A percentile compares a stretch with the other conserved stretches of the same genome.
phyloP scores from a whole-genome alignment of 176 grass and related monocot species.

The Echinochloa phyllopogon region DNA sequence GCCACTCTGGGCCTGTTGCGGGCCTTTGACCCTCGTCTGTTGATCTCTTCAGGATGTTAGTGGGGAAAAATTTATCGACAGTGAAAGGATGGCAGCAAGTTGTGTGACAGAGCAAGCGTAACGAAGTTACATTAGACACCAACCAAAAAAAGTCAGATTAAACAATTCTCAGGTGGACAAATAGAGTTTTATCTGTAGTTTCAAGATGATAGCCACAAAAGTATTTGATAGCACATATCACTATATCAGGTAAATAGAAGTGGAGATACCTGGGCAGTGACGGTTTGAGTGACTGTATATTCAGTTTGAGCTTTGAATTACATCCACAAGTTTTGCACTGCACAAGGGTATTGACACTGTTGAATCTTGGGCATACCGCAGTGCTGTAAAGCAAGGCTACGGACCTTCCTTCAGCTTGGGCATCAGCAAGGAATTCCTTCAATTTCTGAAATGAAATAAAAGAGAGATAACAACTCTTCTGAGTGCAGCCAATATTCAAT shows the following conservation, averaged over 20 bases:
- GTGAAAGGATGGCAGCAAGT: no score
- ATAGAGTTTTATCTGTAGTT: constrained; percentile 3
- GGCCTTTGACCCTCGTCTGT: constrained; percentile 78
- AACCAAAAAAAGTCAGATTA: constrained; percentile 38
- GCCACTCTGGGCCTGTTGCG: constrained; percentile 51
- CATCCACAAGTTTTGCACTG: constrained; percentile 84
- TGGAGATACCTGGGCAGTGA: constrained; percentile 78
- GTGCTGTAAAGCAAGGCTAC: constrained; percentile 76
- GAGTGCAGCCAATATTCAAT: constrained; percentile 20
- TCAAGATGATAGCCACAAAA: constrained; percentile 13
- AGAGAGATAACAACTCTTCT: constrained; percentile 2
- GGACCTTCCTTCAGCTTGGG: constrained; percentile 90
- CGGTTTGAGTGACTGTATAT: constrained; percentile 89
- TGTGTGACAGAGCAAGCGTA: constrained; percentile 85
- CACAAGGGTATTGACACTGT: background rate
- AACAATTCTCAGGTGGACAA: constrained; percentile 3
- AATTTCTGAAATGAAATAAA: constrained; percentile 66
- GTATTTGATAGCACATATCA: background rate
- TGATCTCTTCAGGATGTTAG: constrained; percentile 87
- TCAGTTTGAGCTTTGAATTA: constrained; percentile 94
- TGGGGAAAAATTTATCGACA: constrained; percentile 98
- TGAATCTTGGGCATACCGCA: constrained; percentile 64
- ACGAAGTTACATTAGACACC: constrained; percentile 59
- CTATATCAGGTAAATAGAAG: constrained; percentile 23
- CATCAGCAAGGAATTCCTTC: constrained; percentile 80